Conservation (phyloP, 176 grass and related monocot genomes). For the Eremochloa ophiuroides region DNA sequence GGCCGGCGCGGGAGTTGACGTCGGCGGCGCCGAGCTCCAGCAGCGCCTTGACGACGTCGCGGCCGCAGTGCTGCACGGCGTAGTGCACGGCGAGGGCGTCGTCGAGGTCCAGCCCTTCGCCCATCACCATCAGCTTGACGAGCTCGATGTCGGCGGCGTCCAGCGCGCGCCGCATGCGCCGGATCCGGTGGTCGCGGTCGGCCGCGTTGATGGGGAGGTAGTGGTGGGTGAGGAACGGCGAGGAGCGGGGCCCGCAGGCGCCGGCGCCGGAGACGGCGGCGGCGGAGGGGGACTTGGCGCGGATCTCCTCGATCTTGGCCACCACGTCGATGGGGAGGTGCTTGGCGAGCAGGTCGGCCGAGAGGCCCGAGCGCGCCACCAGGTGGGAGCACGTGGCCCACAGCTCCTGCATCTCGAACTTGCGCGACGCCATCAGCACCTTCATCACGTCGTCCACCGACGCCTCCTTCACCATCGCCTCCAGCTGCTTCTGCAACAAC, state of each 20-base stretch:
- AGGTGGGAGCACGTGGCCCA: slow-evolving; percentile 89
- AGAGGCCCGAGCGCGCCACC: slow-evolving; percentile 83
- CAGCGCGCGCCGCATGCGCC: slow-evolving; percentile 79
- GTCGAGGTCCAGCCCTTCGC: slow-evolving; percentile 95
- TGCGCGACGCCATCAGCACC: slow-evolving; percentile 87
- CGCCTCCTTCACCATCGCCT: slow-evolving; percentile 93
- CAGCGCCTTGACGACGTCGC: slow-evolving; percentile 96
- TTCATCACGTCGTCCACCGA: slow-evolving; percentile 96
- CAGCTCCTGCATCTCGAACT: slow-evolving; percentile 82
- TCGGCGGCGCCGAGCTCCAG: slow-evolving; percentile 97
- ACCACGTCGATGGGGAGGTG: slow-evolving; percentile 93
- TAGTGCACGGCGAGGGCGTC: slow-evolving; percentile 94
- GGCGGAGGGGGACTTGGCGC: slow-evolving; percentile 49
- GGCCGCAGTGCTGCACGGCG: slow-evolving; percentile 77
- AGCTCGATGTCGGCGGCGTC: slow-evolving; percentile 97
- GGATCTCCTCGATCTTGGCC: slow-evolving; percentile 71
- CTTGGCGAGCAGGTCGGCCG: slow-evolving; percentile 85
- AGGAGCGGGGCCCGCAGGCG: slow-evolving; percentile 35
- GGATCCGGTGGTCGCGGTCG: slow-evolving; percentile 87
- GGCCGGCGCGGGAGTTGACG: slow-evolving; percentile 78
- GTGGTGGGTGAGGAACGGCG: slow-evolving; percentile 60
- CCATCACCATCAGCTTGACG: slow-evolving; percentile 99
- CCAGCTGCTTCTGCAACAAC: slow-evolving; percentile 82
- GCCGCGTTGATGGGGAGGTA: slow-evolving; percentile 54
- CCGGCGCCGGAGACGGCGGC: neutral